Conservation (phyloP, 805 yeast species). For the Candida sonorensis region DNA sequence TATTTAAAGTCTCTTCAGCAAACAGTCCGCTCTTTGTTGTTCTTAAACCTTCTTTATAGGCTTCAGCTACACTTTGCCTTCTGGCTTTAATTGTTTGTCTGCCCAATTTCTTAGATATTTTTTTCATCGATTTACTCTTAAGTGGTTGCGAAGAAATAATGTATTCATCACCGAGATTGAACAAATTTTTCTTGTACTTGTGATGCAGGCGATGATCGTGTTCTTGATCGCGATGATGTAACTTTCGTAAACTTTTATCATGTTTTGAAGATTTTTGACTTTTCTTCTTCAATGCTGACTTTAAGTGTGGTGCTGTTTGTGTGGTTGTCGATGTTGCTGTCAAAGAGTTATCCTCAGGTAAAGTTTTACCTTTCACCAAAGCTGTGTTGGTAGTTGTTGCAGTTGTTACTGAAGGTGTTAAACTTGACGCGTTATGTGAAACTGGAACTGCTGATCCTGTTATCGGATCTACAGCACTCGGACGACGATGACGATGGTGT, state of each 20-base stretch:
- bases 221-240: no score
- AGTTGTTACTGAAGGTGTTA: no score
- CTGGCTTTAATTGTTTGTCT: constrained; percentile 36
- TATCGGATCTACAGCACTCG: not conserved
- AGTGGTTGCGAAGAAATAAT: constrained; percentile 15
- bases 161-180: constrained; percentile 18
- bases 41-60: constrained; percentile 68
- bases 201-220: no score
- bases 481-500: constrained; percentile 5
- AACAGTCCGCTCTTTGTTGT: constrained; percentile 72
- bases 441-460: not conserved
- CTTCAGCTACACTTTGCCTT: constrained; percentile 65
- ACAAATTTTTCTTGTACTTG: constrained; percentile 15
- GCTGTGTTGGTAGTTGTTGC: no score
- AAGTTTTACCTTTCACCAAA: no score
- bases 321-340: no score
- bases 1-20: constrained; percentile 66
- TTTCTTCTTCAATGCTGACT: not conserved
- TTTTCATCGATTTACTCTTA: constrained; percentile 8
- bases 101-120: constrained; percentile 16
- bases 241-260: no score
- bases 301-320: no score
- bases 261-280: constrained; percentile 8
- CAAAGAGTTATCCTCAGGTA: no score
- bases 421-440: no score